Evolutionary conservation across 257 asterid genomes (phyloP), one percentile per base, ranked within the genome.

Genomic region (Phtheirospermum japonicum): DNA sequence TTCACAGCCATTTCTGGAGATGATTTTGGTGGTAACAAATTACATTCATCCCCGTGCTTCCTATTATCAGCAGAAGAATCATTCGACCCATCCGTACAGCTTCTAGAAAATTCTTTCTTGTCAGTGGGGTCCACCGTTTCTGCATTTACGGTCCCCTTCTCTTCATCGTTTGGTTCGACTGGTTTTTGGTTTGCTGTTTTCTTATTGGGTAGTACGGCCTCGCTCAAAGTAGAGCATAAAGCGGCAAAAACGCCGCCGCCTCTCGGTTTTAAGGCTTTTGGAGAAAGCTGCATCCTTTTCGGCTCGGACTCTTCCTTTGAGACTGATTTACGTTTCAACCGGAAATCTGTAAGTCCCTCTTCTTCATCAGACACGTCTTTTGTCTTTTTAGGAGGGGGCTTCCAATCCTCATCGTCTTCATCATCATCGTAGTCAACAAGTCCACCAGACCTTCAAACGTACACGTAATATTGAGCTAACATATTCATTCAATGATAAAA

Each of bases 401-500:
- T 87, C 75, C 81, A 93, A 64, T 89, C 97, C 68, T 89, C 99
- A 14, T 89, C 96, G 30, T 89, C 99, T 64, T 93, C 99, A 65
- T 92, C 98, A 31, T 93, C 97, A 9, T 83, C 99, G 63, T 93
- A 93, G 72, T 93, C 99, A 60, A 93, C 99, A 52, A 93, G 95
- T 52, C 95, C 96, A 61, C 91, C 89, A 61, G 94, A 65, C 86
- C 97, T 93, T 70, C 67, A 75, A 60, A 45, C 57, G 49, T 33
- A 75, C 18, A 71, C 17, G 58, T 52, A 45, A 63, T 34, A 20
- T 57, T n/a, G 8, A 49, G 64, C 50, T 40, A 52, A 61, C 31
- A 63, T 46, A 54, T 26, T 37, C 36, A 62, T 59, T 42, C 9
- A 39, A 40, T 40, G 40, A 10, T 11, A 50, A 13, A 31, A 34